Base-by-base conservation (phyloP, 306 rosid genomes). In the Cyclanthera cordifolia region DNA sequence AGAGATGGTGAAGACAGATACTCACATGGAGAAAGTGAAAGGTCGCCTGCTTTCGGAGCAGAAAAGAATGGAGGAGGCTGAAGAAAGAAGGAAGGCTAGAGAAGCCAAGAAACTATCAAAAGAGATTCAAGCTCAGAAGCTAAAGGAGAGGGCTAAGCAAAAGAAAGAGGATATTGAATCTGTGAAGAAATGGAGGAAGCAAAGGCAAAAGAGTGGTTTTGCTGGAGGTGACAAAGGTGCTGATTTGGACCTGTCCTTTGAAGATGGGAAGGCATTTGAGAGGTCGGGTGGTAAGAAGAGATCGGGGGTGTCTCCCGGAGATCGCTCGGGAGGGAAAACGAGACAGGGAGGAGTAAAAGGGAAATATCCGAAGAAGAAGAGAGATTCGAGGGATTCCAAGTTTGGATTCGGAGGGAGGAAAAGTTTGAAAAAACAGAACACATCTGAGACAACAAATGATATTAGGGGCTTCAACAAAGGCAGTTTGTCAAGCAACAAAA, bases 131-230 rank as follows among this genome's bases (percentile, higher is more conserved):
- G 79, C 88, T 27, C 92, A 85, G 85, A 91, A 91, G 80, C 9
- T 50, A 46, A 91, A 87, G 70, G 97, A 91, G 77, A 82, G 92
- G 71, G 86, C 95, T 53, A 89, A 91, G 87, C 90, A 87, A 90
- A 91, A 89, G 70, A 91, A 87, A 79, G 90, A 89, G 1, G 90
- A 85, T 6, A 87, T 91, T 8, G 96, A 89, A 72, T 87, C 97
- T 56, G 97, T 91, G 72, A 89, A 91, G 84, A 89, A 87, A 75
- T 91, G 97, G 97, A 87, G 97, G 87, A 89, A 91, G 77, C 95
- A 91, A 79, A 88, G 97, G 74, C 96, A 91, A 61, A 86, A 82
- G 77, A 89, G 88, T 5, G 96, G 96, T 45, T 87, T 89, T 79
- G 82, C 97, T 9, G 88, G 79, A 11, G 82, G 66, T 6, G 90